phyloP scores from a whole-genome alignment of 2,329 filamentous ascomycete species.

The Alternaria atra region DNA sequence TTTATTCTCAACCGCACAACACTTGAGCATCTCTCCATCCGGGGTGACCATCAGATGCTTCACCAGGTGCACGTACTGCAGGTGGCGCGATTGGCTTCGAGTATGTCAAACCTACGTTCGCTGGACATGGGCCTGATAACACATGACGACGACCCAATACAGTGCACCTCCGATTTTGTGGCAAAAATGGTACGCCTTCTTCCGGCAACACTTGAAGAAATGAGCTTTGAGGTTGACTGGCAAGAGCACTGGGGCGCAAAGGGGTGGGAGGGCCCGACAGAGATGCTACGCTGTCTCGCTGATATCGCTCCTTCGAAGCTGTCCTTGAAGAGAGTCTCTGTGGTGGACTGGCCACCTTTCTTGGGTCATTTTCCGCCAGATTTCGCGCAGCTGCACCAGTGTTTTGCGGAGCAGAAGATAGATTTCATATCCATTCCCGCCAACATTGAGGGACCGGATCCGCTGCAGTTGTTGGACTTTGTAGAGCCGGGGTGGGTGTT shows the following conservation, averaged over 20 bases:
- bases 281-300: constrained; percentile 9
- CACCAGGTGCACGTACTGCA: constrained; percentile 9
- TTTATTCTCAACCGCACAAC: background rate
- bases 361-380: constrained; percentile 11
- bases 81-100: constrained; percentile 9
- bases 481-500: constrained; percentile 15
- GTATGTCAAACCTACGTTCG: constrained; percentile 8
- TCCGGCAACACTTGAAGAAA: constrained; percentile 10
- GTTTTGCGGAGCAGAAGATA: constrained; percentile 6
- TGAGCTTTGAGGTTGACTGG: constrained; percentile 16
- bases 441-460: constrained; percentile 6
- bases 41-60: constrained; percentile 9
- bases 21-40: constrained; percentile 8
- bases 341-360: constrained; percentile 14
- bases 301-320: constrained; percentile 4
- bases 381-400: constrained; percentile 7
- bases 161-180: constrained; percentile 6
- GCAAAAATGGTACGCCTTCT: background rate
- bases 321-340: constrained; percentile 4
- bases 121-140: constrained; percentile 13
- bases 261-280: constrained; percentile 16
- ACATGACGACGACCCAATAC: constrained; percentile 8
- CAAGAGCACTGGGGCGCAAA: constrained; percentile 15
- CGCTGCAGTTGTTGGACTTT: constrained; percentile 9
- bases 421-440: constrained; percentile 12